phyloP scores from a whole-genome alignment of 352 stramenopile genomes.

The Phytophthora europaea region DNA sequence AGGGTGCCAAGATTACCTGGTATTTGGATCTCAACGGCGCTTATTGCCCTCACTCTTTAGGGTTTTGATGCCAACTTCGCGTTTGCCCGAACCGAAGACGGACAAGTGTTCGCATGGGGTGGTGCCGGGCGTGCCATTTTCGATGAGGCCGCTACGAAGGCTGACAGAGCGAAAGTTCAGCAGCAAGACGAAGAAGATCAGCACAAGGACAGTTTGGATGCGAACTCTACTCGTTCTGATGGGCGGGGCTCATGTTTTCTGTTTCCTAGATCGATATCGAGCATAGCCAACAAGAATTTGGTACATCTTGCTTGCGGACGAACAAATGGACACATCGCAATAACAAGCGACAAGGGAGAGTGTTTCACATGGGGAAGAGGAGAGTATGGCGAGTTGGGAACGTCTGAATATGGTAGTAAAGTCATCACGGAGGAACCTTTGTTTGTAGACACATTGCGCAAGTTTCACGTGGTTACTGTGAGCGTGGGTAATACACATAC shows the following conservation, averaged over 20 bases:
- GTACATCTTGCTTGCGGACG: slow-evolving; percentile 53
- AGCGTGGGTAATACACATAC: slow-evolving; percentile 80
- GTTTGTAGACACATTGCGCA: slow-evolving; percentile 15
- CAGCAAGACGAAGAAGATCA: slow-evolving; percentile 16
- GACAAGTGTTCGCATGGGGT: slow-evolving; percentile 91
- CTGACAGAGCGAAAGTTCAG: slow-evolving; percentile 5
- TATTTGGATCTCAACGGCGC: background rate
- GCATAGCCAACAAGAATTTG: slow-evolving; percentile 37
- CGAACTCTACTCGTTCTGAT: background rate
- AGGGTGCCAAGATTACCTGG: background rate
- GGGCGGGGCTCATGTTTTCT: slow-evolving; percentile 52
- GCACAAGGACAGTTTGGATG: background rate
- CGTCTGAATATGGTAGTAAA: slow-evolving; percentile 26
- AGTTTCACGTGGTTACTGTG: slow-evolving; percentile 29
- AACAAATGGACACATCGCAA: slow-evolving; percentile 59
- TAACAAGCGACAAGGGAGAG: slow-evolving; percentile 36
- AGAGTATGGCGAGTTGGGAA: slow-evolving; percentile 70
- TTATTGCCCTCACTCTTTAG: background rate
- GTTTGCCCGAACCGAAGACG: slow-evolving; percentile 85
- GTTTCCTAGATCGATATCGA: slow-evolving; percentile 49
- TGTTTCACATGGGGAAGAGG: slow-evolving; percentile 75
- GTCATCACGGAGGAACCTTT: slow-evolving; percentile 14
- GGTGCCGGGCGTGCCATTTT: slow-evolving; percentile 67
- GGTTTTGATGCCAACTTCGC: slow-evolving; percentile 76
- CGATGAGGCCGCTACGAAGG: slow-evolving; percentile 18